Conservation (phyloP, 2,329 filamentous ascomycete species). For the Penicillium brasilianum region DNA sequence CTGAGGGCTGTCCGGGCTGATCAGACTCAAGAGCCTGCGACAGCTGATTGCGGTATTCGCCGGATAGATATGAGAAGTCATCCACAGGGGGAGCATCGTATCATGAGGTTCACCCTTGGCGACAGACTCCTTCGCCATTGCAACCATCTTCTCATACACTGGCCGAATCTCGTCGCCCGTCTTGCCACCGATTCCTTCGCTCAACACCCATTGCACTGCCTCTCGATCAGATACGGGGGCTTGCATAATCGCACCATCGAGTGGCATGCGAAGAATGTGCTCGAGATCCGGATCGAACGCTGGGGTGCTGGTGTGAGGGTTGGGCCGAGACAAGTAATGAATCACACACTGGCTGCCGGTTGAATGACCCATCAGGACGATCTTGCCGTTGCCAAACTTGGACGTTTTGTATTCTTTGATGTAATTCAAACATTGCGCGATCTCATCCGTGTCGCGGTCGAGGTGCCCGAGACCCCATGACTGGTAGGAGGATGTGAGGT, state of each 20-base stretch:
- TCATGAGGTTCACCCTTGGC: constrained; percentile 30
- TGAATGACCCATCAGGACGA: constrained; percentile 71
- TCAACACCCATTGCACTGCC: constrained; percentile 53
- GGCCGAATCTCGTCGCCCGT: constrained; percentile 30
- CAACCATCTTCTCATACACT: constrained; percentile 40
- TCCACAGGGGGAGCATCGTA: constrained; percentile 39
- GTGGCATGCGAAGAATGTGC: constrained; percentile 51
- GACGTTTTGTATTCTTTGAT: constrained; percentile 48
- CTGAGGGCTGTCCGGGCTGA: constrained; percentile 57
- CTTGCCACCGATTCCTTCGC: constrained; percentile 33
- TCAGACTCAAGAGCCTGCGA: constrained; percentile 62
- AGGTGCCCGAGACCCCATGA: constrained; percentile 62
- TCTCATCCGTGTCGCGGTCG: constrained; percentile 59
- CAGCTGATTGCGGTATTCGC: constrained; percentile 57
- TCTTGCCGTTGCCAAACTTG: constrained; percentile 47
- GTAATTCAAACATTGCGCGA: constrained; percentile 58
- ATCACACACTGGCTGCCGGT: constrained; percentile 72
- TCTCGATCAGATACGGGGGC: constrained; percentile 80
- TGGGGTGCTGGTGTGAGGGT: constrained; percentile 42
- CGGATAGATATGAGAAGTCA: constrained; percentile 42
- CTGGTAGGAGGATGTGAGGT: constrained; percentile 58
- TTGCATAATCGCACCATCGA: constrained; percentile 80
- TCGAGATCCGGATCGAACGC: constrained; percentile 37
- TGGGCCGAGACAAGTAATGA: constrained; percentile 61
- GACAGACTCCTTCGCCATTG: constrained; percentile 37